Percentiles rank a stretch among this genome's conserved stretches.
Evolutionary conservation across 257 asterid species (phyloP).

Genomic region (Agastache rugosa): DNA sequence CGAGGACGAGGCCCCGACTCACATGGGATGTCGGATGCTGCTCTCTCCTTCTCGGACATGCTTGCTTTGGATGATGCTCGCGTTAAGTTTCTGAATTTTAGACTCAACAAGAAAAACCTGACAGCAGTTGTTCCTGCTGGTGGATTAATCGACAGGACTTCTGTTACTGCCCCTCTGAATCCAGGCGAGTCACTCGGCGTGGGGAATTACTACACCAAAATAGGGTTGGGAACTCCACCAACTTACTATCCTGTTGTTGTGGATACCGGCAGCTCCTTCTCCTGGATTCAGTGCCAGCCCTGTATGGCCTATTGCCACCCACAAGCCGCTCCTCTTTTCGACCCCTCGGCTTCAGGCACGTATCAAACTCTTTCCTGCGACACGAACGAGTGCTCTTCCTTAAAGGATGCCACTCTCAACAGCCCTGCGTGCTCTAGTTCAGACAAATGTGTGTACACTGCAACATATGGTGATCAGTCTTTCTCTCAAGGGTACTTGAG

Average conservation of each 20-base stretch:
- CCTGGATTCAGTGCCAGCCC: slow-evolving; percentile 62
- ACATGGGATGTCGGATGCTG: slow-evolving; percentile 15
- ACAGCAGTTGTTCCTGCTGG: slow-evolving; percentile 23
- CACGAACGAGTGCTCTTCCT: slow-evolving; percentile 48
- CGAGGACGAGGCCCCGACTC: slow-evolving; percentile 26
- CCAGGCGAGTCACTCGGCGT: slow-evolving; percentile 50
- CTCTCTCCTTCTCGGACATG: slow-evolving; percentile 34
- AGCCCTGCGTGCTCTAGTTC: slow-evolving; percentile 48
- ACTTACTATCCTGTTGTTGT: slow-evolving; percentile 56
- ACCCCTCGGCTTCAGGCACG: slow-evolving; percentile 50
- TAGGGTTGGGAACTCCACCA: slow-evolving; percentile 60
- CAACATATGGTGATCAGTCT: slow-evolving; percentile 57
- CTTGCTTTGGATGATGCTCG: slow-evolving; percentile 47
- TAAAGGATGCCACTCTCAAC: slow-evolving; percentile 54
- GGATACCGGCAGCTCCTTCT: slow-evolving; percentile 68
- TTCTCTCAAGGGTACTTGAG: slow-evolving; percentile 55
- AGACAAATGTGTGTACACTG: slow-evolving; percentile 46
- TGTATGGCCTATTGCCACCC: slow-evolving; percentile 57
- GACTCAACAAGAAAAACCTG: slow-evolving; percentile 38
- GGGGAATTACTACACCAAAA: slow-evolving; percentile 56
- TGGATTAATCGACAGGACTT: slow-evolving; percentile 28
- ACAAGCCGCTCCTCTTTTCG: slow-evolving; percentile 47
- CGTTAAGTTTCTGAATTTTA: slow-evolving; percentile 47
- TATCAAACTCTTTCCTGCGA: slow-evolving; percentile 44
- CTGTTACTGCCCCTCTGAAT: slow-evolving; percentile 45